Base-by-base conservation (phyloP, 2,329 filamentous ascomycete genomes). In the Aureobasidium leucospermi region DNA sequence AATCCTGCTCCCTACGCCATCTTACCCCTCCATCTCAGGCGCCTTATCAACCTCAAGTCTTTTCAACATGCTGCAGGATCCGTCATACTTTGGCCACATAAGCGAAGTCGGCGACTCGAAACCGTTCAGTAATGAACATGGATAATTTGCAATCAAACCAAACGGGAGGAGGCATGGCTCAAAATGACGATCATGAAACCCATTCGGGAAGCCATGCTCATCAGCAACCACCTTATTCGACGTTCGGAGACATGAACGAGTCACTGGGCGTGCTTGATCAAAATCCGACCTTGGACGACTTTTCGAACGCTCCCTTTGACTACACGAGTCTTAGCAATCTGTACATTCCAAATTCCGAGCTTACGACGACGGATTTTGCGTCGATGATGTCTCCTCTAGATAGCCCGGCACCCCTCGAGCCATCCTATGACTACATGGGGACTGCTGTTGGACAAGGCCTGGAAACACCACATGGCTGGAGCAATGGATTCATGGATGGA, bases 1-100 rank as follows among this genome's bases (percentile, higher is more conserved):
- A 56, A 11, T 56, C n/a, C 52, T 46, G 41, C 52, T 56, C 52
- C 52, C n/a, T 56, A 13, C 32, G 31, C 52, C 31, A n/a, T 28
- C 52, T 38, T 56, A 6, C 19, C 32, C 23, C 52, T 16, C 29
- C 16, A 28, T 31, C 6, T 31, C 6, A 13, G 23, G 31, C 52
- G 52, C 52, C 52, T 46, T 56, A 19, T 46, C 34, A 15, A 39
- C 11, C 31, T 16, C n/a, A 1, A 43, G 19, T 8, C 15, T 34
- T 41, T 39, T 10, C 48, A 29, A 16, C 4, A 53, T 55, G 51
- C n/a, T 55, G 38, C 51, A 43, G 8, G 8, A n/a, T 43, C n/a
- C 29, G 9, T 43, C 16, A 29, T 32, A 43, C 13, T 11, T 23
- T 19, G 38, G 32, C 38, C 51, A 15, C 9, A 23, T 34, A 6